phyloP scores from a whole-genome alignment of 208 protist species.

The Lotmaria passim region DNA sequence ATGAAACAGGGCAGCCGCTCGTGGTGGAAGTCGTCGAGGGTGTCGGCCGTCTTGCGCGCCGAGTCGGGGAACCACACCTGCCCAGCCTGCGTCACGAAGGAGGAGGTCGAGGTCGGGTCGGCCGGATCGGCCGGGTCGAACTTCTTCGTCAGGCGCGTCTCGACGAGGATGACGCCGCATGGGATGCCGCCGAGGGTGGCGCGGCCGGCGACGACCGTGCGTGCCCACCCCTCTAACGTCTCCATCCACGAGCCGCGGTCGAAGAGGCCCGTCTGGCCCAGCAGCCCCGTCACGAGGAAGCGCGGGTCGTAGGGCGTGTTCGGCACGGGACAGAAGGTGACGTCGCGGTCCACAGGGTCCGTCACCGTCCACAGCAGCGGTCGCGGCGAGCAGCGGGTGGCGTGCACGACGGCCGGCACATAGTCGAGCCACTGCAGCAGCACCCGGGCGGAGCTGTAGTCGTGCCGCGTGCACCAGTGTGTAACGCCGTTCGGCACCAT shows the following conservation, averaged over 20 bases:
- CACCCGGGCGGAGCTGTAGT: constrained; percentile 74
- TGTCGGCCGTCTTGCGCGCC: constrained; percentile 98
- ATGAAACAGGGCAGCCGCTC: constrained; percentile 98
- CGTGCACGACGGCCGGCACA: constrained; percentile 73
- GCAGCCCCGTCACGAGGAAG: constrained; percentile 67
- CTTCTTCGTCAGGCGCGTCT: constrained; percentile 95
- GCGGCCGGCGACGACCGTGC: constrained; percentile 96
- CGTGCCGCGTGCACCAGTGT: constrained; percentile 87
- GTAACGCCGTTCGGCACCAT: constrained; percentile 98
- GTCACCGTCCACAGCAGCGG: constrained; percentile 34
- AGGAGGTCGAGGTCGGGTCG: constrained; percentile 80
- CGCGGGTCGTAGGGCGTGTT: constrained; percentile 88
- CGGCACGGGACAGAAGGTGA: constrained; percentile 68
- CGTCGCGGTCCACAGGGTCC: constrained; percentile 83
- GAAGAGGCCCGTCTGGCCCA: constrained; percentile 80
- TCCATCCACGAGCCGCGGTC: constrained; percentile 93
- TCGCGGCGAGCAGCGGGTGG: constrained; percentile 50
- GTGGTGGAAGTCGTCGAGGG: constrained; percentile 97
- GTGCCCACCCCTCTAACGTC: constrained; percentile 95
- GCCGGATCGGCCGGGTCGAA: constrained; percentile 96
- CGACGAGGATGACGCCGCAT: constrained; percentile 97
- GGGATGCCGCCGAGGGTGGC: constrained; percentile 97
- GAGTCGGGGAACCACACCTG: constrained; percentile 98
- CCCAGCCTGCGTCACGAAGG: constrained; percentile 83
- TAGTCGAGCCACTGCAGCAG: constrained; percentile 93